Base-by-base conservation (phyloP, 2,329 filamentous ascomycete species). In the Phialophora chinensis region DNA sequence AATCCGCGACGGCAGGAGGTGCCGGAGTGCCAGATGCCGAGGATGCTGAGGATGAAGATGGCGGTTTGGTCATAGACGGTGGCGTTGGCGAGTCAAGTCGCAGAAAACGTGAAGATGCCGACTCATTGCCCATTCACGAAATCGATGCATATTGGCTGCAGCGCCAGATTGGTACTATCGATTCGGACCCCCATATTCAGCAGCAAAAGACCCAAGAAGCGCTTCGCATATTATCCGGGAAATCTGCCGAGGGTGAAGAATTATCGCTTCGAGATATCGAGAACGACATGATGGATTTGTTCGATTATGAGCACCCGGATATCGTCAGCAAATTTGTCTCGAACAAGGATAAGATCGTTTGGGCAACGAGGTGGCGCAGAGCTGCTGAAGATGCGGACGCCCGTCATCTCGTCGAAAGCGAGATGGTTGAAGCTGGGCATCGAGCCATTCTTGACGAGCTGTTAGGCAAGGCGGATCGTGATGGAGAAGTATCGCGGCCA, bases 111-210 rank as follows among this genome's bases (percentile, higher is more conserved):
- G 63, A 71, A 10, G 69, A 69, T 25, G 49, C 65, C 33, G 86
- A 88, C 57, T 82, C 86, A 29, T 87, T 99, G 64, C 84, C 91
- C 20, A 92, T 92, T 57, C 89, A 94, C 71, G 93, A 97, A 65
- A 96, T 99, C 69, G 95, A 99, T 78, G 94, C 94, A 10, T 99
- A 94, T 80, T 99, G 95, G 95, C 79, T 99, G 66, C 95, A 98
- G 79, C 87, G 95, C 70, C 91, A 97, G 75, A 93, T 99, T 61
- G 94, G 94, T 64, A 84, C 87, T 49, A 84, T 97, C 2, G 98
- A 98, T 75, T 86, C 91, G 12, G 95, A 99, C 79, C 91, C 94
- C 4, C 94, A 98, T 77, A 90, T 89, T 57, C 94, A 97, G 75
- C 92, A 96, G 74, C 92, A 95, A 76, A 98, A 98, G 81, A 95